Base-by-base conservation (phyloP, 2,329 filamentous ascomycete species). In the Elsinoe perseae region DNA sequence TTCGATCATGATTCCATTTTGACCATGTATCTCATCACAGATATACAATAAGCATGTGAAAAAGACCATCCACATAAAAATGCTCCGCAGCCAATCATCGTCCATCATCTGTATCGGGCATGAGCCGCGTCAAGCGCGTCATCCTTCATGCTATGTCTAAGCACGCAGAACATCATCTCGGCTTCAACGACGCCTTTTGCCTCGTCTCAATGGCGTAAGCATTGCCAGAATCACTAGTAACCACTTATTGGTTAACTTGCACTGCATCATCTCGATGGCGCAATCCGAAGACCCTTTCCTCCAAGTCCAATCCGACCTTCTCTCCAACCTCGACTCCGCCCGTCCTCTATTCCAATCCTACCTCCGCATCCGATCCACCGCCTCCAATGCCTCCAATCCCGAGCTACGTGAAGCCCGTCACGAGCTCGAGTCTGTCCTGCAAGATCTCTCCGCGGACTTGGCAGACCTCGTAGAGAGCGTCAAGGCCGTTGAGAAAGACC, bases 301-400 rank as follows among this genome's bases (percentile, higher is more conserved):
- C 58, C 73, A 76, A 61, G 75, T 77, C 34, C 76, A 78, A 64
- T 70, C 73, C 73, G 93, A 98, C 74, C 89, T 97, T 63, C 84
- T 95, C 63, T 76, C 84, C 61, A 87, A 95, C 59, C 84, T 98
- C 61, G 80, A 86, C 62, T 83, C 82, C 12, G 87, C 89, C 54
- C 86, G 92, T 8, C 85, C 91, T 54, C 84, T 96, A 57, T 96
- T 96, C 78, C 85, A 87, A 61, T 96, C 91, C 14, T 98, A 95
- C 76, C 81, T 95, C 42, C 92, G 93, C 68, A 98, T 98, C 74
- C 89, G 90, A 67, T 93, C 90, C 44, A 85, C 95, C 23, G 81
- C 85, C 58, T 85, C 84, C 38, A 80, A 82, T 7, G 74, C 84
- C 12, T 77, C 78, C 42, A 91, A 88, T 16, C 90, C 89, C 10